Conservation (phyloP, 2,329 filamentous ascomycete genomes). For the Aspergillus fructus region DNA sequence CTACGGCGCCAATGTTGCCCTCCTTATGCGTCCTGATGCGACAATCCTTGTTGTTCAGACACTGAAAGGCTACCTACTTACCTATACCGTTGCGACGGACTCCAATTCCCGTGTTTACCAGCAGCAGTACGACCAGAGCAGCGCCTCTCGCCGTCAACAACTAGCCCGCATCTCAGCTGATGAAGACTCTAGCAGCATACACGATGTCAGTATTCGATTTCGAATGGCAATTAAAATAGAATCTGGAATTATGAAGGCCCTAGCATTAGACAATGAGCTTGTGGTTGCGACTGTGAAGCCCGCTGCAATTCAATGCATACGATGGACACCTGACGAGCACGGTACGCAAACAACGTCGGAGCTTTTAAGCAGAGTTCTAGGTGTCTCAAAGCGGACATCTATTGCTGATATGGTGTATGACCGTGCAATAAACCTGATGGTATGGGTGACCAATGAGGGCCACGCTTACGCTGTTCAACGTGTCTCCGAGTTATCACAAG, state of each 20-base stretch:
- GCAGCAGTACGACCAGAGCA: conserved; percentile 64
- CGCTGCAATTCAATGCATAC: conserved; percentile 92
- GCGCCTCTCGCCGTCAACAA: conserved; percentile 47
- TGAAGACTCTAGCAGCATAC: conserved; percentile 78
- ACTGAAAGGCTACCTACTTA: conserved; percentile 81
- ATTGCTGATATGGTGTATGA: conserved; percentile 89
- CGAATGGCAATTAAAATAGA: conserved; percentile 98
- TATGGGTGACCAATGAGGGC: conserved; percentile 88
- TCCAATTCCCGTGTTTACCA: conserved; percentile 80
- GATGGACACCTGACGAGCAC: conserved; percentile 81
- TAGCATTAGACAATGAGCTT: conserved; percentile 89
- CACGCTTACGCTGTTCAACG: conserved; percentile 89
- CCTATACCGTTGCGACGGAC: conserved; percentile 87
- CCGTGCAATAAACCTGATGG: conserved; percentile 90
- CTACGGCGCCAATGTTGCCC: conserved; percentile 81
- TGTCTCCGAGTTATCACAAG: conserved; percentile 39
- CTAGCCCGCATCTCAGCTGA: conserved; percentile 60
- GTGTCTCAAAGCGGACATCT: conserved; percentile 74
- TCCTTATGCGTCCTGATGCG: conserved; percentile 86
- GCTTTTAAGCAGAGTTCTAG: conserved; percentile 80
- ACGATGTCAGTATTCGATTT: conserved; percentile 87
- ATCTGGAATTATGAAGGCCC: conserved; percentile 82
- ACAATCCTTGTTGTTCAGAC: conserved; percentile 91
- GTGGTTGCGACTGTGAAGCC: conserved; percentile 89
- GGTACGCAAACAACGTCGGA: conserved; percentile 89